A percentile compares a stretch with the other conserved stretches of the same genome.
phyloP scores from a whole-genome alignment of 345 rosid genomes.

The Lepidium didymum region DNA sequence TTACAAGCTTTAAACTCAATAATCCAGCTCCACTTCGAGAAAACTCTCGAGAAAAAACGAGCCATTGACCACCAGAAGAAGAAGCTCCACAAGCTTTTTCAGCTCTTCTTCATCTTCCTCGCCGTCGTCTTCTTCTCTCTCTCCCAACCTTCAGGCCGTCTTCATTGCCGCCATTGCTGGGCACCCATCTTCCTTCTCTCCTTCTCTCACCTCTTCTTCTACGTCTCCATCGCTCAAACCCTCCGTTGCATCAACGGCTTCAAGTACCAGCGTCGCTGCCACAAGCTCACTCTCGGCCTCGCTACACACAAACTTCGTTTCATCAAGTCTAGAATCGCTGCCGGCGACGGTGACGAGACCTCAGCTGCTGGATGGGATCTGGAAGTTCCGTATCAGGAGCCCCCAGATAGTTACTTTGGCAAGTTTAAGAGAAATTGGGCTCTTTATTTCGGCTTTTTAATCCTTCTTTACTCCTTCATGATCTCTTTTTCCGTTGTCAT shows the following conservation, averaged over 20 bases:
- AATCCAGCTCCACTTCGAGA: slow-evolving; percentile 96
- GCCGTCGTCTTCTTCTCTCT: slow-evolving; percentile 49
- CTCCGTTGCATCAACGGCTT: slow-evolving; percentile 94
- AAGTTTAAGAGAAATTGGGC: slow-evolving; percentile 99
- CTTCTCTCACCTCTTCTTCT: slow-evolving; percentile 82
- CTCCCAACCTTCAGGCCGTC: slow-evolving; percentile 50
- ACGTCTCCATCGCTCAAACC: slow-evolving; percentile 86
- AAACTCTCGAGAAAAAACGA: slow-evolving; percentile 86
- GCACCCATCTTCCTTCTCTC: slow-evolving; percentile 68
- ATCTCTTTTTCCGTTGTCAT: slow-evolving; percentile 69
- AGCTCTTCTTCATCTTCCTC: slow-evolving; percentile 88
- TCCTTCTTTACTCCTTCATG: slow-evolving; percentile 75
- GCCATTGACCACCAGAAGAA: slow-evolving; percentile 96
- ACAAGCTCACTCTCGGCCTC: slow-evolving; percentile 85
- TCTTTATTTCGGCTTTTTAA: slow-evolving; percentile 80
- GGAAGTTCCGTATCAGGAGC: slow-evolving; percentile 95
- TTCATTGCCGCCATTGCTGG: slow-evolving; percentile 96
- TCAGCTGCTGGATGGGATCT: slow-evolving; percentile 48
- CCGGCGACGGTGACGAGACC: slow-evolving; percentile 20
- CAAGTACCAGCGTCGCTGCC: slow-evolving; percentile 96
- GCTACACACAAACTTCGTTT: slow-evolving; percentile 91
- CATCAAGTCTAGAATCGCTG: slow-evolving; percentile 48
- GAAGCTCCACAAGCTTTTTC: slow-evolving; percentile 84
- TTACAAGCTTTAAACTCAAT: slow-evolving; percentile 86
- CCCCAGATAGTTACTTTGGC: slow-evolving; percentile 82